Evolutionary conservation across 108 stramenopile species (phyloP), one percentile per base, ranked within the genome.

Genomic region (Skeletonema tropicum): DNA sequence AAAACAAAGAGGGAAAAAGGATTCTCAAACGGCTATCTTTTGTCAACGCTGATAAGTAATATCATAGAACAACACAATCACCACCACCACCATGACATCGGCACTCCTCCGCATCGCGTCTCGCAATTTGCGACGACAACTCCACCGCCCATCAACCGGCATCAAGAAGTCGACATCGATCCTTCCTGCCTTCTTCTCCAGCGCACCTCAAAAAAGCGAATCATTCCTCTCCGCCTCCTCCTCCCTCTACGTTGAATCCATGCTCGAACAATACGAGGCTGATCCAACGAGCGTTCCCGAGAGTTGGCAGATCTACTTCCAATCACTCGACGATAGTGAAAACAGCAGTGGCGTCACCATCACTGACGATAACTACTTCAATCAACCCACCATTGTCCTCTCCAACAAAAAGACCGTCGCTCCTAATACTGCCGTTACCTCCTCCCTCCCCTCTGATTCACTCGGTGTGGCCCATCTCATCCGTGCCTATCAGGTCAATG

Each of bases 401-500:
- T 64, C 61, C 63, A 65, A 63, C 15, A 64, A 60, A 14, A 76
- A 55, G 25, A 55, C 23, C 9, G 23, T 23, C 15, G 6, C 52
- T 6, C 19, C 11, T n/a, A n/a, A n/a, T n/a, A n/a, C n/a, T n/a
- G n/a, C n/a, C n/a, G n/a, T n/a, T n/a, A n/a, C n/a, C 52, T 9
- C 78, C 45, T 78, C 84, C 15, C 88, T 85, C n/a, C 92, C 95
- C 13, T 93, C 95, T 26, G 95, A 96, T 76, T 94, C 93, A 41
- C 78, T 96, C 64, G 93, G 90, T 10, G 86, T 96, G 23, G 87
- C 95, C 4, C 98, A 99, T 77, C 72, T 99, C n/a, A 97, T 99
- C 77, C 94, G 98, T 38, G 87, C 99, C 46, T 99, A 97, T 66
- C 97, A 99, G 87, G 94, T 96, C 12, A 96, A 96, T 60, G 99